phyloP scores from a whole-genome alignment of 352 stramenopile species.

The Thalassiosira livingstoniorum region DNA sequence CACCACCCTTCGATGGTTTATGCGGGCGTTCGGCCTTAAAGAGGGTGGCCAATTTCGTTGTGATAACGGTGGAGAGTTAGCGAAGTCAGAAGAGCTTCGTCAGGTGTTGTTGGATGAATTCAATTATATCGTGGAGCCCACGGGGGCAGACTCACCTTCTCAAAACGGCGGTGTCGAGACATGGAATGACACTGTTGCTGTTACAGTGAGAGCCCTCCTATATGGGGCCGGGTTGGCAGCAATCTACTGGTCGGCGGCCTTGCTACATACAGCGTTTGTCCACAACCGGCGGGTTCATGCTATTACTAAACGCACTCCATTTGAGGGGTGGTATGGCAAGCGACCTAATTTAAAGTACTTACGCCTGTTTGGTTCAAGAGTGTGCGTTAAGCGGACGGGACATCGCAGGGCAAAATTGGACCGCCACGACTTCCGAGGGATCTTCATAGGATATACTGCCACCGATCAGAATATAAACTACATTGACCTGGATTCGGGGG shows the following conservation, averaged over 20 bases:
- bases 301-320: conserved; percentile 4
- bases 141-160: too few species aligned
- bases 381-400: conserved; percentile 31
- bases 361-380: conserved; percentile 14
- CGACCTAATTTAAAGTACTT: conserved; percentile 24
- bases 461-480: conserved; percentile 27
- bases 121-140: neutral
- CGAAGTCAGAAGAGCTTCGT: neutral
- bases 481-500: conserved; percentile 17
- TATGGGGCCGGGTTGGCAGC: conserved; percentile 19
- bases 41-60: neutral
- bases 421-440: conserved; percentile 20
- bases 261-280: conserved; percentile 22
- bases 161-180: too few species aligned
- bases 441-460: conserved; percentile 33
- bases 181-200: too few species aligned
- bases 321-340: conserved; percentile 23
- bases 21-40: neutral
- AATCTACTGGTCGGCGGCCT: conserved; percentile 33
- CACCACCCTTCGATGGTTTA: neutral
- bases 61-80: conserved; percentile 1
- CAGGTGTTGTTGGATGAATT: neutral
- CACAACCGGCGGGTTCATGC: conserved; percentile 23
- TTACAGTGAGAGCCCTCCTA: conserved; percentile 8
- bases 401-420: conserved; percentile 19